A percentile compares a stretch with the other conserved stretches of the same genome.
Conservation (phyloP, 2,329 filamentous ascomycete species). For the Chaetoscypha palmicola region DNA sequence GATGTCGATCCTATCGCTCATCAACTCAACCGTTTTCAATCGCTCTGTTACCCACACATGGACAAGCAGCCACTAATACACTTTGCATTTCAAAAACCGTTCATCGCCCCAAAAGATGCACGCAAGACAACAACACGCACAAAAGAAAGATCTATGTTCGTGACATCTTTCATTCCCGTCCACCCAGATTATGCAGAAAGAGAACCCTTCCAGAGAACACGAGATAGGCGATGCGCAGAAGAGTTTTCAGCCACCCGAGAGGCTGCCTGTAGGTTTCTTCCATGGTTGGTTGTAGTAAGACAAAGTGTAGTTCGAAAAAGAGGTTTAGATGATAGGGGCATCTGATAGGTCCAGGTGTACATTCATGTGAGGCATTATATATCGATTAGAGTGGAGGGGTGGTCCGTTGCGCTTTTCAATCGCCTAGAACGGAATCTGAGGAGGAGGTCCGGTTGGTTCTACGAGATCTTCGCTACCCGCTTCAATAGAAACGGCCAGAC, state of each 20-base stretch:
- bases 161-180: slow-evolving; percentile 20
- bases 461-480: slow-evolving; percentile 77
- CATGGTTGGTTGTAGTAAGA: slow-evolving; percentile 26
- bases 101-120: slow-evolving; percentile 17
- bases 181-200: slow-evolving; percentile 20
- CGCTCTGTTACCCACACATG: slow-evolving; percentile 5
- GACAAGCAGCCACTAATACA: slow-evolving; percentile 7
- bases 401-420: slow-evolving; percentile 5
- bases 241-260: slow-evolving; percentile 11
- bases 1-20: slow-evolving; percentile 7
- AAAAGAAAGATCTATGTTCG: slow-evolving; percentile 24
- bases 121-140: slow-evolving; percentile 11
- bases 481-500: slow-evolving; percentile 88
- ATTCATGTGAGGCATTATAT: slow-evolving; percentile 22
- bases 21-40: not conserved
- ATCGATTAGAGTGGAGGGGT: slow-evolving; percentile 27
- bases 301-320: slow-evolving; percentile 23
- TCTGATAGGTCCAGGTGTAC: slow-evolving; percentile 17
- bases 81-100: slow-evolving; percentile 3
- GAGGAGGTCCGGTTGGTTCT: slow-evolving; percentile 61
- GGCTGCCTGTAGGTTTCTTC: slow-evolving; percentile 8
- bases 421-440: slow-evolving; percentile 55
- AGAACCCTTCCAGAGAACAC: slow-evolving; percentile 11
- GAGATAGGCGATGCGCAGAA: slow-evolving; percentile 11
- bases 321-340: slow-evolving; percentile 11